Percentiles rank a stretch among this genome's conserved stretches.
Evolutionary conservation across 768 basidiomycete species (phyloP).

Genomic region (Boletus rufocinnamomeus): DNA sequence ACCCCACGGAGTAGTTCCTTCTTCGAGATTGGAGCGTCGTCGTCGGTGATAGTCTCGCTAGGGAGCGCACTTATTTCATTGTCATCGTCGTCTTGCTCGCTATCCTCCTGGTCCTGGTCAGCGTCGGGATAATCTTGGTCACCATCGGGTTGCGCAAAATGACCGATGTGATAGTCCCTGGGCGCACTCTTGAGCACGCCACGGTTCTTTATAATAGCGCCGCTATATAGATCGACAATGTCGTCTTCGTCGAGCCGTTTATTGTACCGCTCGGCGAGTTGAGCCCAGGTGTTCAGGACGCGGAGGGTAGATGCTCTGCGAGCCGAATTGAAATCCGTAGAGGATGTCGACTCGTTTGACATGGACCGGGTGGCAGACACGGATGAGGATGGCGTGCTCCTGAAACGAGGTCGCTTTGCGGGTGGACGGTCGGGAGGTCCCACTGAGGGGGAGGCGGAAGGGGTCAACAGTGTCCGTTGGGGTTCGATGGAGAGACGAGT

Average conservation of each 20-base stretch:
- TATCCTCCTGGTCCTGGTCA: slow-evolving; percentile 46
- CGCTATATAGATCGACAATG: slow-evolving; percentile 67
- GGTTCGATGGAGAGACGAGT: slow-evolving; percentile 17
- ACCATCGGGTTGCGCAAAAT: slow-evolving; percentile 44
- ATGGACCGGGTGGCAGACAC: slow-evolving; percentile 39
- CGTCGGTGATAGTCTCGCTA: slow-evolving; percentile 26
- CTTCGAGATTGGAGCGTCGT: slow-evolving; percentile 34
- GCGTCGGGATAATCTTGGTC: slow-evolving; percentile 43
- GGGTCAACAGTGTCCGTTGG: slow-evolving; percentile 22
- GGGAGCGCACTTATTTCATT: slow-evolving; percentile 62
- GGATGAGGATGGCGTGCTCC: slow-evolving; percentile 46
- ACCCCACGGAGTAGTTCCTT: slow-evolving; percentile 38
- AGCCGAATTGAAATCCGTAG: slow-evolving; percentile 51
- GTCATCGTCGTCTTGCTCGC: slow-evolving; percentile 50
- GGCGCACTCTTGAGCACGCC: slow-evolving; percentile 56
- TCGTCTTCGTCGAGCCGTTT: slow-evolving; percentile 76
- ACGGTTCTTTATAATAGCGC: slow-evolving; percentile 65
- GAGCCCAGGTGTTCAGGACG: slow-evolving; percentile 63
- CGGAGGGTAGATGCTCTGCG: slow-evolving; percentile 55
- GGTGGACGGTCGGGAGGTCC: slow-evolving; percentile 41
- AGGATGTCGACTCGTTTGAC: slow-evolving; percentile 29
- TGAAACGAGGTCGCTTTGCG: slow-evolving; percentile 50
- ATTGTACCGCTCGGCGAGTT: slow-evolving; percentile 68
- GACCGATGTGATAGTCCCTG: slow-evolving; percentile 52
- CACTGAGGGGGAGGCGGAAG: slow-evolving; percentile 33